These are phyloP conservation scores for Saturnispora sanitii DNA, from an alignment of 805 yeast genomes.

Conservation along the genomic window DNA sequence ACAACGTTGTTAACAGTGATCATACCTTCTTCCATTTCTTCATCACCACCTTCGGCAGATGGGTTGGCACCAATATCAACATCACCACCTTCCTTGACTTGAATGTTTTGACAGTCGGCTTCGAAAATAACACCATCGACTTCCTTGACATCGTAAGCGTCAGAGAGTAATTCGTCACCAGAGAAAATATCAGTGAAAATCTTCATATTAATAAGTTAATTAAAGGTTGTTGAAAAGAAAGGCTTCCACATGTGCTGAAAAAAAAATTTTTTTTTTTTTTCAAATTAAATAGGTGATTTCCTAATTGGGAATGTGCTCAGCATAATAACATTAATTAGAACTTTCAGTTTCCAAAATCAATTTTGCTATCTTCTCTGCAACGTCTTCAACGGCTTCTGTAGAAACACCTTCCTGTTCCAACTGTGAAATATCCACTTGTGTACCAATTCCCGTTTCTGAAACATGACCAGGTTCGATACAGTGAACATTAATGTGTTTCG, in stretches of 20 bases:
- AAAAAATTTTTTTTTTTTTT: slow-evolving; percentile 11
- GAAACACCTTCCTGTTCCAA: not conserved
- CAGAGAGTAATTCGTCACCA: slow-evolving; percentile 93
- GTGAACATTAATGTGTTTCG: slow-evolving; percentile 48
- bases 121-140: slow-evolving; percentile 92
- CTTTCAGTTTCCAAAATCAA: not conserved
- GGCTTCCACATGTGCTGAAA: slow-evolving; percentile 2
- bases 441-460: slow-evolving; percentile 58
- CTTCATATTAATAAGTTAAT: slow-evolving; percentile 21
- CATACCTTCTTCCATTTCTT: slow-evolving; percentile 70
- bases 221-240: not conserved
- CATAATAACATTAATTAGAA: not conserved
- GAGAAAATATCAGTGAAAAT: slow-evolving; percentile 72
- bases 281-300: not conserved
- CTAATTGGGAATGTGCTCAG: too few species aligned
- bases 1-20: slow-evolving; percentile 97
- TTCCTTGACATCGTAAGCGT: slow-evolving; percentile 82
- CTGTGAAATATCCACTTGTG: slow-evolving; percentile 17
- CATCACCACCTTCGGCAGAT: slow-evolving; percentile 92
- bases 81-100: slow-evolving; percentile 75
- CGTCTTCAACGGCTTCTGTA: slow-evolving; percentile 2
- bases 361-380: slow-evolving; percentile 1
- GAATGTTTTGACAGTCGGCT: slow-evolving; percentile 92
- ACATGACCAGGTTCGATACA: slow-evolving; percentile 61
- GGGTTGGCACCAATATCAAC: slow-evolving; percentile 99